phyloP scores from a whole-genome alignment of 1,284 basidiomycete genomes.

The Sanghuangporus sanghuang region DNA sequence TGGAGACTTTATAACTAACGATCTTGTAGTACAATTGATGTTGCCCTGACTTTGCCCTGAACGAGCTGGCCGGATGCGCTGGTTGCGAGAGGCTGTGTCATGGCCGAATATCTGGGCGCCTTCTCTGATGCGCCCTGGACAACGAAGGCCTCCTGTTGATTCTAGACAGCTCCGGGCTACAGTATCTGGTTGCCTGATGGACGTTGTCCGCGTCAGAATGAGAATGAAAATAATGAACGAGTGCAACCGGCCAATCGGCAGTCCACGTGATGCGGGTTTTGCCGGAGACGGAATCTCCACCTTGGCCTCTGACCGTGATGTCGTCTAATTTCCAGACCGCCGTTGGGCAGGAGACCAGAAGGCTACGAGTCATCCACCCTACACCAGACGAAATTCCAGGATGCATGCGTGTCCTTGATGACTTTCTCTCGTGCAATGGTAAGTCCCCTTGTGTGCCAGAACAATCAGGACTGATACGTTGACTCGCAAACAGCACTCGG shows the following conservation, averaged over 20 bases:
- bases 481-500: slow-evolving; percentile 54
- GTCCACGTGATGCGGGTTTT: too few species aligned
- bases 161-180: too few species aligned
- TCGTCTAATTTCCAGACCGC: slow-evolving; percentile 37
- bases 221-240: too few species aligned
- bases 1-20: background rate
- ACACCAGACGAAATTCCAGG: slow-evolving; percentile 74
- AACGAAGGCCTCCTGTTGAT: too few species aligned
- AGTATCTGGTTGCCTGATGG: too few species aligned
- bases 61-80: background rate
- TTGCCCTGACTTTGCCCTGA: background rate
- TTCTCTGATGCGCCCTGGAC: background rate
- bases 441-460: slow-evolving; percentile 4
- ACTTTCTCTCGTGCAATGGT: slow-evolving; percentile 78
- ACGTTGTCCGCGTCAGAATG: too few species aligned
- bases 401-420: slow-evolving; percentile 76
- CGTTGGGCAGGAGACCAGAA: slow-evolving; percentile 60
- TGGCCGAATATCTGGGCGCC: background rate
- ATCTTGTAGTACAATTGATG: background rate
- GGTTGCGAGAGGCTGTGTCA: background rate
- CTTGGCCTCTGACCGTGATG: background rate
- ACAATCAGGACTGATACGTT: background rate
- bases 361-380: slow-evolving; percentile 60
- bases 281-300: background rate
- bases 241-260: too few species aligned